Base-by-base conservation (phyloP, 805 yeast species). In the Diddensiella santjacobensis region DNA sequence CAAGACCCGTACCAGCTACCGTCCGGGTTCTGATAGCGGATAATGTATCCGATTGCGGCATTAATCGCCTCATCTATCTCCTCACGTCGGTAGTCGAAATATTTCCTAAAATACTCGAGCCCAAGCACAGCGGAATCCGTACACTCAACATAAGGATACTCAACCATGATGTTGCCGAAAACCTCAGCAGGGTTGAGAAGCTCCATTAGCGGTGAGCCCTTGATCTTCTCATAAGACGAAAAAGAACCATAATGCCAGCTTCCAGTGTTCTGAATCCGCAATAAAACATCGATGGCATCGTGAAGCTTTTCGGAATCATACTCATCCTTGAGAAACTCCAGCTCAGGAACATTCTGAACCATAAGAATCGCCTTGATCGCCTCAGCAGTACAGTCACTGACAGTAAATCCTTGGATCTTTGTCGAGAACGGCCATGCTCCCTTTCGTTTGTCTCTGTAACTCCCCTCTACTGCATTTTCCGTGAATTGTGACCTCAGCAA, bases 1-100 rank as follows among this genome's bases (percentile, higher is more conserved):
- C 99, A 93, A 36, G 88, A 81, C 1, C 99, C 99, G 64, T 90
- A 95, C 98, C 98, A 93, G 11, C 95, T 82, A 0, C 99, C 99
- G 65, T 93, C 96, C 0, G 61, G 59, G 39, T 73, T 71, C 66
- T 93, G 99, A 2, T 78, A 78, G 2, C 71, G 65, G 43, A 77
- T 78, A 39, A 93, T 86, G 59, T 84, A 93, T 3, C 75, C 65
- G 13, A 87, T 74, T 0, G 96, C 98, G 46, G 80, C 73, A 3
- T 77, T 71, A 40, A 93, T 85, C 0, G 96, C 82, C n/a, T 68
- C 51, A 44, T 73, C 69, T 24, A 93, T 83, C 26, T 86, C 89
- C 3, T 72, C 75, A 3, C 74, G 67, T 50, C 85, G 78, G 62
- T 93, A 89, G 44, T 76, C 72, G 59, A 77, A 81, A 59, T 79